Evolutionary conservation across 805 yeast species (phyloP).

Genomic region (Wickerhamia fluorescens): DNA sequence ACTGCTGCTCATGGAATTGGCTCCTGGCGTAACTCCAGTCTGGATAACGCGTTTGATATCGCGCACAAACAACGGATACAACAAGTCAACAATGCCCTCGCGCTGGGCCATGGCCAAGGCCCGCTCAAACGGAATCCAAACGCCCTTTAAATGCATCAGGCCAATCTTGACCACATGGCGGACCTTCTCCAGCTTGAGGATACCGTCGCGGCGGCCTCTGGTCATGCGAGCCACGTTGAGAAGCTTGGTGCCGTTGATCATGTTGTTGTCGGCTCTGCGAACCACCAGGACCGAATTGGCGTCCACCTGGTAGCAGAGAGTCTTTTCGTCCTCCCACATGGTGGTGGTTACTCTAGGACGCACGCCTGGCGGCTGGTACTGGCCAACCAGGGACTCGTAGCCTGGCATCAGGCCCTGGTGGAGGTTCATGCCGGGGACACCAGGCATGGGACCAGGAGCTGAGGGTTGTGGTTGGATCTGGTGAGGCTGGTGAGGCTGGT

Average conservation of each 20-base stretch:
- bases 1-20: too few species aligned
- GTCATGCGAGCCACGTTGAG: constrained; percentile 84
- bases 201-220: constrained; percentile 80
- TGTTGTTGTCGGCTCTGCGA: constrained; percentile 76
- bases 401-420: background rate
- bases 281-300: constrained; percentile 77
- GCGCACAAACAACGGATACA: constrained; percentile 40
- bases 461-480: constrained; percentile 6
- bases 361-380: constrained; percentile 39
- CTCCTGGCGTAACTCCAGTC: constrained; percentile 37
- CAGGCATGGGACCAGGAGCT: constrained; percentile 2
- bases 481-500: constrained; percentile 7
- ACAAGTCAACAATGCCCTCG: constrained; percentile 47
- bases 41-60: constrained; percentile 57
- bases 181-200: constrained; percentile 66
- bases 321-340: constrained; percentile 88
- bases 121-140: constrained; percentile 83
- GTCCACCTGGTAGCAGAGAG: constrained; percentile 79
- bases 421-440: constrained; percentile 7
- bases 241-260: constrained; percentile 80
- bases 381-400: constrained; percentile 31
- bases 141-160: constrained; percentile 83
- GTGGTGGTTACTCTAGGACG: constrained; percentile 72
- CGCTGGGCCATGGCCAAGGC: constrained; percentile 77
- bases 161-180: constrained; percentile 82